Base-by-base conservation (phyloP, 164 flowering plant genomes). In the Taxillus chinensis region DNA sequence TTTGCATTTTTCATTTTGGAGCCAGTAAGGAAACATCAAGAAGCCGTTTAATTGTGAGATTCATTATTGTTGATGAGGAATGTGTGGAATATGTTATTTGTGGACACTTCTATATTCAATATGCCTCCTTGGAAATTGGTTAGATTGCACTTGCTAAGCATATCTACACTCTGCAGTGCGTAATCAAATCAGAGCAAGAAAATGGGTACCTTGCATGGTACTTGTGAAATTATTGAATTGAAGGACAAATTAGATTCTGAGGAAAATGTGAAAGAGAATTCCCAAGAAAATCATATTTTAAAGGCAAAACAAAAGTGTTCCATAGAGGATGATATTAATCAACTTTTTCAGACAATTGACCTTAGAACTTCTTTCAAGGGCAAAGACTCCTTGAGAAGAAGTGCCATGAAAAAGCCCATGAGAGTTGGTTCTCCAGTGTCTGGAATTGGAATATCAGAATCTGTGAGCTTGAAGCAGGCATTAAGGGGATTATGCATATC, bases 401-500 rank as follows among this genome's bases (percentile, higher is more conserved):
- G 78, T 62, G 77, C 83, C 53, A 70, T 76, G 76, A 92, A 92
- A 75, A 79, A 70, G 65, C 95, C 96, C 17, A 73, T 92, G 13
- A 75, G 82, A 71, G 81, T 67, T 41, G 74, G 82, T 37, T 71
- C 86, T 62, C 83, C 74, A 27, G 64, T 76, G 37, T 73, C 85
- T 2, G 86, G 90, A 14, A 81, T 85, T 67, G 95, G 95, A 41
- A 78, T 90, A 52, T 82, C 96, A 7, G 91, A 83, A 61, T 63
- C 87, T 59, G 82, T 78, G 55, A 80, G 82, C 55, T 71, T 90
- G 75, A 92, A 92, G 78, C 98, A 92, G 75, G 96, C 96, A 10
- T 62, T 92, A 17, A 80, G 96, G 70, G 96, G 96, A 46, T 64
- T 87, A 68, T 85, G 87, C 82, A 83, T 92, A 46, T 85, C 96